A percentile compares a stretch with the other conserved stretches of the same genome.
Conservation (phyloP, 2,329 filamentous ascomycete species). For the Sarocladium strictum region DNA sequence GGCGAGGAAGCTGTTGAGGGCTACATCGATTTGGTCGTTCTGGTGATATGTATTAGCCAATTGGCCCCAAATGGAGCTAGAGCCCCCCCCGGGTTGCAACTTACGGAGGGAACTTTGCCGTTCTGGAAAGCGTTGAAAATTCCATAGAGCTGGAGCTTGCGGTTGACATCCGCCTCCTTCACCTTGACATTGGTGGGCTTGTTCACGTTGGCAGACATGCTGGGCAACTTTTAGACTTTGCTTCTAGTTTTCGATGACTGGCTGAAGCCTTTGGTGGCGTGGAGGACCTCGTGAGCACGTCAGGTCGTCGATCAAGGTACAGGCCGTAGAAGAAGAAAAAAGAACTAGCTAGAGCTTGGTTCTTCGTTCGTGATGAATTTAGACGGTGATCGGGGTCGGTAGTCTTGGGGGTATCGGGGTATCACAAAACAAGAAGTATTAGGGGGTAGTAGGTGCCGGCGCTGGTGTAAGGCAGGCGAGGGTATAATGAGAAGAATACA, state of each 20-base stretch:
- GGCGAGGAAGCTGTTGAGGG: slow-evolving; percentile 78
- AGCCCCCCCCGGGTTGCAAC: slow-evolving; percentile 25
- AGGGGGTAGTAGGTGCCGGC: not conserved
- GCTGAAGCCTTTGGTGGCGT: not conserved
- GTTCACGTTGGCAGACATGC: slow-evolving; percentile 53
- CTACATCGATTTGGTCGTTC: slow-evolving; percentile 95
- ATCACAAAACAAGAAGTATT: slow-evolving; percentile 8
- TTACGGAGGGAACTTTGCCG: slow-evolving; percentile 85
- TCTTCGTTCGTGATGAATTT: not conserved
- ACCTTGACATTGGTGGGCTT: slow-evolving; percentile 64
- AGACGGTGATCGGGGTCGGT: not conserved
- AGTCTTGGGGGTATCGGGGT: slow-evolving; percentile 4
- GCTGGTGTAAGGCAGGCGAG: not conserved
- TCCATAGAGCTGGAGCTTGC: slow-evolving; percentile 91
- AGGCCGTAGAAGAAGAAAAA: too few species aligned
- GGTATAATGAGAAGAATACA: slow-evolving; percentile 6
- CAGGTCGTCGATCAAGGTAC: not conserved
- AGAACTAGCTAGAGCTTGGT: not conserved
- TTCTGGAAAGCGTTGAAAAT: slow-evolving; percentile 79
- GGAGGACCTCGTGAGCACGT: not conserved
- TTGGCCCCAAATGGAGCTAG: not conserved
- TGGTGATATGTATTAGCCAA: slow-evolving; percentile 23
- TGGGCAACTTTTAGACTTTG: slow-evolving; percentile 11
- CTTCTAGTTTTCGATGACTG: not conserved
- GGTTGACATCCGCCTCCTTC: slow-evolving; percentile 84